A percentile compares a stretch with the other conserved stretches of the same genome.
phyloP scores from a whole-genome alignment of 306 rosid genomes.

The Rosa persica region DNA sequence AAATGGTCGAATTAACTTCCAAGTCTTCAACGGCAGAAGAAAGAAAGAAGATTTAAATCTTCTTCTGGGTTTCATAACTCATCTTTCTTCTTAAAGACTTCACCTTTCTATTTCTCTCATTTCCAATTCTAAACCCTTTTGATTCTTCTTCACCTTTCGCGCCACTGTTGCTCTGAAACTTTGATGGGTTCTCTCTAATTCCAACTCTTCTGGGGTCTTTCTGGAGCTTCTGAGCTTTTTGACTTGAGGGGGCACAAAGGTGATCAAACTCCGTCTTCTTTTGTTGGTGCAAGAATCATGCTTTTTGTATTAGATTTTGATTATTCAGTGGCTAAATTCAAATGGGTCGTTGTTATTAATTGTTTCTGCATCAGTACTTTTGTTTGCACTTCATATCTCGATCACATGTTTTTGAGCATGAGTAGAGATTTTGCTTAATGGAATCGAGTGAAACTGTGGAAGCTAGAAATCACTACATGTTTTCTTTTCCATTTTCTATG shows the following conservation, averaged over 20 bases:
- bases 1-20: not conserved
- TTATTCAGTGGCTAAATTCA: not conserved
- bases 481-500: too few species aligned
- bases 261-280: not conserved
- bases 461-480: not conserved
- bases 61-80: too few species aligned
- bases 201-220: not conserved
- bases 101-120: not conserved
- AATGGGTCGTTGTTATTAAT: slow-evolving; percentile 8
- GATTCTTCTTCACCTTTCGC: slow-evolving; percentile 1
- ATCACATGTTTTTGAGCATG: not conserved
- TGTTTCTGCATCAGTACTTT: slow-evolving; percentile 6
- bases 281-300: not conserved
- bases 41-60: too few species aligned
- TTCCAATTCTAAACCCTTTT: not conserved
- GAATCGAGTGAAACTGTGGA: not conserved
- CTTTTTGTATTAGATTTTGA: not conserved
- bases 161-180: not conserved
- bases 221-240: slow-evolving; percentile 13
- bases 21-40: too few species aligned
- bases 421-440: not conserved
- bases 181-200: not conserved
- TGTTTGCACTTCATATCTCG: not conserved
- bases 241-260: slow-evolving; percentile 27
- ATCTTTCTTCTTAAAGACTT: not conserved